Percentiles rank a stretch among this genome's conserved stretches.
Evolutionary conservation across 306 rosid species (phyloP).

Genomic region (Medicago arabica): DNA sequence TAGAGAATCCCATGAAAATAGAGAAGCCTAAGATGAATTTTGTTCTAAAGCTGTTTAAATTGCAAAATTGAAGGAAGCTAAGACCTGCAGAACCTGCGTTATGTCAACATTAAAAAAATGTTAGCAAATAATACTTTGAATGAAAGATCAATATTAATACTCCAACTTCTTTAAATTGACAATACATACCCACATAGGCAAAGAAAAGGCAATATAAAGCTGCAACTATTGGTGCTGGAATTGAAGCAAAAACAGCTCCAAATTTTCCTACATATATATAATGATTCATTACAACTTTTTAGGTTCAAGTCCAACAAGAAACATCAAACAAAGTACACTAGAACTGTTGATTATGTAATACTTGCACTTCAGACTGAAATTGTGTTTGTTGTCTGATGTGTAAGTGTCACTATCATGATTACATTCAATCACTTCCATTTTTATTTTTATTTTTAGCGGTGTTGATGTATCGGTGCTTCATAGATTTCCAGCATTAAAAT

Average conservation of each 20-base stretch:
- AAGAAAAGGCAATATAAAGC: constrained; percentile 93
- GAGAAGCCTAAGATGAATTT: constrained; percentile 90
- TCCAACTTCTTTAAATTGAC: constrained; percentile 29
- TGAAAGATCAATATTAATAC: background rate
- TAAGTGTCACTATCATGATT: too few species aligned
- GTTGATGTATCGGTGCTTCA: background rate
- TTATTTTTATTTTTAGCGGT: background rate
- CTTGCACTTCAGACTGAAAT: too few species aligned
- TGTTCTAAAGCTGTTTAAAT: constrained; percentile 82
- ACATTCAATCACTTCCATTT: background rate
- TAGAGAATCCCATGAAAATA: constrained; percentile 83
- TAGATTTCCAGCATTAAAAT: background rate
- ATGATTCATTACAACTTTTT: constrained; percentile 1
- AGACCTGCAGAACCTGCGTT: constrained; percentile 91
- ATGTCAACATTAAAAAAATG: constrained; percentile 9
- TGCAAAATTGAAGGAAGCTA: constrained; percentile 87
- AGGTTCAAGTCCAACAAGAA: constrained; percentile 12
- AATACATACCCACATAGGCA: constrained; percentile 87
- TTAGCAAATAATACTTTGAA: constrained; percentile 1
- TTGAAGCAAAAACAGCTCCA: constrained; percentile 97
- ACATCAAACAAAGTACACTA: constrained; percentile 7
- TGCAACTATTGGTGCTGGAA: constrained; percentile 88
- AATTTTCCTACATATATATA: constrained; percentile 69
- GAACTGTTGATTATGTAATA: background rate
- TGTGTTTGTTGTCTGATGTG: too few species aligned